A percentile compares a stretch with the other conserved stretches of the same genome.
These are phyloP conservation scores for Psilocybe tampanensis DNA, from an alignment of 768 basidiomycete genomes.

Conservation along the genomic window DNA sequence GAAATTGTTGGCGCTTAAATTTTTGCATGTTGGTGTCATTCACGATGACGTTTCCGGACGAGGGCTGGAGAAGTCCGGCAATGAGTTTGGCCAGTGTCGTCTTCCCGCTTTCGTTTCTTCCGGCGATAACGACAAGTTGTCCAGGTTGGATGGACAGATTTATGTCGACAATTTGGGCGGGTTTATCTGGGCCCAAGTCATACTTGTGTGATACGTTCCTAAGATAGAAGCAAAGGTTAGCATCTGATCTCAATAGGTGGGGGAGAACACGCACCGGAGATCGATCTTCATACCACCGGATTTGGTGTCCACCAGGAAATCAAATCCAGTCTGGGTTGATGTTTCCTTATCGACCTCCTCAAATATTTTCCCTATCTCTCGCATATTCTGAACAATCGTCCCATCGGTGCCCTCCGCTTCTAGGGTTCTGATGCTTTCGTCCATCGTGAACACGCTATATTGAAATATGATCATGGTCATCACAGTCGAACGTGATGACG, in stretches of 20 bases:
- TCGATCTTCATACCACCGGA: background rate
- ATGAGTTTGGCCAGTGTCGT: slow-evolving; percentile 54
- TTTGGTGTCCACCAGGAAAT: background rate
- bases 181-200: background rate
- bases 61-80: slow-evolving; percentile 47
- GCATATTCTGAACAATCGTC: too few species aligned
- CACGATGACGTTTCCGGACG: slow-evolving; percentile 43
- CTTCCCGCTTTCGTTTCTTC: slow-evolving; percentile 57
- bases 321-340: background rate
- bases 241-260: too few species aligned
- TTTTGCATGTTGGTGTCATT: slow-evolving; percentile 38
- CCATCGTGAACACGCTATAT: slow-evolving; percentile 27
- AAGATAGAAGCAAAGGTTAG: background rate
- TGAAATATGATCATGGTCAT: slow-evolving; percentile 36
- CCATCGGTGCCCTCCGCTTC: slow-evolving; percentile 21
- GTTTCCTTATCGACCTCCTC: background rate
- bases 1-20: slow-evolving; percentile 42
- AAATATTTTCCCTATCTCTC: background rate
- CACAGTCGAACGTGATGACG: slow-evolving; percentile 25
- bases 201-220: slow-evolving; percentile 10
- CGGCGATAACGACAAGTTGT: slow-evolving; percentile 55
- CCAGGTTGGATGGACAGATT: slow-evolving; percentile 47
- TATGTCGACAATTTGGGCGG: slow-evolving; percentile 40
- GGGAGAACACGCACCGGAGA: background rate
- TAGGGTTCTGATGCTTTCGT: slow-evolving; percentile 18